These are phyloP conservation scores for Pythium volutum DNA, from an alignment of 352 stramenopile genomes.

Conservation along the genomic window DNA sequence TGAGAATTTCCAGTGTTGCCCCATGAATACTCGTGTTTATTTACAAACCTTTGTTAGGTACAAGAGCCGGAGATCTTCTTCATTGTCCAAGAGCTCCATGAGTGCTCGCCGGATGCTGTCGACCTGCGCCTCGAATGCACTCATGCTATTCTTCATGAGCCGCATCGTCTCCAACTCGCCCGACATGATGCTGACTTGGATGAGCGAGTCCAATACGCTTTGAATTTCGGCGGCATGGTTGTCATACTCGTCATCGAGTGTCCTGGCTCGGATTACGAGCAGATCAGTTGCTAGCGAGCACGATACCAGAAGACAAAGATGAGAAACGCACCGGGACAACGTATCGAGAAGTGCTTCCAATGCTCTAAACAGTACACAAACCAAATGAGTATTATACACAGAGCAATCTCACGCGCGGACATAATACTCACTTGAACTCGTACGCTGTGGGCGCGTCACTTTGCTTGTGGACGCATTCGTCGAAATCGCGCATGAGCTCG, in stretches of 20 bases:
- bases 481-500: conserved; percentile 42
- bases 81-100: conserved; percentile 34
- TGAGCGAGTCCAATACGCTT: conserved; percentile 25
- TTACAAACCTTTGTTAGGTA: conserved; percentile 32
- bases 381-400: neutral
- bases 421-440: conserved; percentile 30
- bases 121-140: conserved; percentile 32
- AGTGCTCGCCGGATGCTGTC: conserved; percentile 32
- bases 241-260: conserved; percentile 27
- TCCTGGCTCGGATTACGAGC: neutral
- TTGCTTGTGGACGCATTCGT: conserved; percentile 26
- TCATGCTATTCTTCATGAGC: conserved; percentile 39
- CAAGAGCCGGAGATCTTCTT: conserved; percentile 34
- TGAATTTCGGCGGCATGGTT: conserved; percentile 23
- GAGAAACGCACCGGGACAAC: conserved; percentile 18
- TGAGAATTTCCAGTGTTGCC: neutral
- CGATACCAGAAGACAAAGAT: neutral
- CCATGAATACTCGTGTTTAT: neutral
- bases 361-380: conserved; percentile 15
- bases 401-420: neutral
- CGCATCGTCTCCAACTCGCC: conserved; percentile 37
- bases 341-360: conserved; percentile 28
- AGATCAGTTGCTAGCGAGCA: neutral
- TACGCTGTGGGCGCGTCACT: conserved; percentile 19
- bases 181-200: conserved; percentile 27